phyloP scores from a whole-genome alignment of 2,329 filamentous ascomycete species.

The Didymella exigua region DNA sequence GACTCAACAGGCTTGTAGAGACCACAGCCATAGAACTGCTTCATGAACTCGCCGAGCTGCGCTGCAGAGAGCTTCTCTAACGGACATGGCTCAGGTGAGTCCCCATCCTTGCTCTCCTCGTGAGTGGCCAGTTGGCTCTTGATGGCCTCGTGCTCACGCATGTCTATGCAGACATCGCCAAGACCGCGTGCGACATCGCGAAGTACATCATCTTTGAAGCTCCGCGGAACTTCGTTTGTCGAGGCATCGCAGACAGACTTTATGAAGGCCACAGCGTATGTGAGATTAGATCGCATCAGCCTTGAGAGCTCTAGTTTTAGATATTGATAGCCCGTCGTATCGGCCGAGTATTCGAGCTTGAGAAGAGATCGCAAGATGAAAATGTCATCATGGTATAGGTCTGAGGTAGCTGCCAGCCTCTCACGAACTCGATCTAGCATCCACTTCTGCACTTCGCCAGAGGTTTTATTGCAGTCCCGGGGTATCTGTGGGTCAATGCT shows the following conservation, averaged over 20 bases:
- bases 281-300: slow-evolving; percentile 6
- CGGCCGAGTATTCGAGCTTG: background rate
- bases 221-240: background rate
- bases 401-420: background rate
- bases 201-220: slow-evolving; percentile 2
- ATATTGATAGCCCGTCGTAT: background rate
- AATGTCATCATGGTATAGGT: slow-evolving; percentile 4
- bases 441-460: background rate
- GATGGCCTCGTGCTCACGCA: background rate
- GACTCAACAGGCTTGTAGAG: background rate
- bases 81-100: background rate
- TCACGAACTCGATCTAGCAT: slow-evolving; percentile 1
- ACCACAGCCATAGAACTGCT: slow-evolving; percentile 1
- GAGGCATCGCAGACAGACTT: slow-evolving; percentile 1
- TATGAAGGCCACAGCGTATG: background rate
- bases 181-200: background rate
- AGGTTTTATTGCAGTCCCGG: background rate
- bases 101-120: background rate
- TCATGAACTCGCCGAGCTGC: slow-evolving; percentile 2
- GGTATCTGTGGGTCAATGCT: background rate
- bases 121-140: background rate
- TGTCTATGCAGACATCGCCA: slow-evolving; percentile 7
- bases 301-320: slow-evolving; percentile 1
- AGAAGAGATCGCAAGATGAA: slow-evolving; percentile 2
- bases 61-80: slow-evolving; percentile 5